phyloP scores from a whole-genome alignment of 1,284 basidiomycete species.

The Chalciporus piperatoides region DNA sequence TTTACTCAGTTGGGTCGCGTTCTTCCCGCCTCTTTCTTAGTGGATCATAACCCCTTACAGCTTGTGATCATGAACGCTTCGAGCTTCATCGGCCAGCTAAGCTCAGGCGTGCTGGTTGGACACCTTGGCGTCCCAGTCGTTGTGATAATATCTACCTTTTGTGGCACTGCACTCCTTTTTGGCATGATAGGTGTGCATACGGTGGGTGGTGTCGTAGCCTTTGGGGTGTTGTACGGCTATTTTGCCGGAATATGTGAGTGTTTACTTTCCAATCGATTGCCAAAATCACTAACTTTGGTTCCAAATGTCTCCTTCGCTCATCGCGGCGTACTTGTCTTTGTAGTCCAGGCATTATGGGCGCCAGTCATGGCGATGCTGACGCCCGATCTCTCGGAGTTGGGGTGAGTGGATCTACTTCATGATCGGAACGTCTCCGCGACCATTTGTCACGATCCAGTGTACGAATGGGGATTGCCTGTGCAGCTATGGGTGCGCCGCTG shows the following conservation, averaged over 20 bases:
- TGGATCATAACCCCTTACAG: conserved; percentile 9
- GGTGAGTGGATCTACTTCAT: conserved; percentile 14
- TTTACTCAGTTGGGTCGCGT: conserved; percentile 31
- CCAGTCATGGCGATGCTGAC: conserved; percentile 25
- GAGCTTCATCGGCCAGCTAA: conserved; percentile 33
- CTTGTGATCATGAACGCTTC: conserved; percentile 33
- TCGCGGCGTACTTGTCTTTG: not conserved
- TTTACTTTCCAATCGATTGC: not conserved
- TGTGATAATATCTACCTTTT: conserved; percentile 26
- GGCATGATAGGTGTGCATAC: conserved; percentile 32
- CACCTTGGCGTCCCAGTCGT: conserved; percentile 21
- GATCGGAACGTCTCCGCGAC: not conserved
- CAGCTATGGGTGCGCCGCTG: conserved; percentile 25
- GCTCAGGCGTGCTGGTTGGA: conserved; percentile 23
- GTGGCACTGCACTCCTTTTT: conserved; percentile 29
- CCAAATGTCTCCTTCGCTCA: too few relatives aligned
- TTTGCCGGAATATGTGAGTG: conserved; percentile 39
- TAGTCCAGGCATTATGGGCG: conserved; percentile 26
- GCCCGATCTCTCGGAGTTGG: conserved; percentile 30
- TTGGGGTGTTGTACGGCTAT: conserved; percentile 37
- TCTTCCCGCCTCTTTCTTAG: not conserved
- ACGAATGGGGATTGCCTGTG: conserved; percentile 31
- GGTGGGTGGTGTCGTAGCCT: conserved; percentile 23
- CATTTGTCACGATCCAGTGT: conserved; percentile 15
- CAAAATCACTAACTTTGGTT: conserved; percentile 11